Evolutionary conservation across 202 grass and related monocot species (phyloP).

Genomic region (Schoenoplectus triqueter): DNA sequence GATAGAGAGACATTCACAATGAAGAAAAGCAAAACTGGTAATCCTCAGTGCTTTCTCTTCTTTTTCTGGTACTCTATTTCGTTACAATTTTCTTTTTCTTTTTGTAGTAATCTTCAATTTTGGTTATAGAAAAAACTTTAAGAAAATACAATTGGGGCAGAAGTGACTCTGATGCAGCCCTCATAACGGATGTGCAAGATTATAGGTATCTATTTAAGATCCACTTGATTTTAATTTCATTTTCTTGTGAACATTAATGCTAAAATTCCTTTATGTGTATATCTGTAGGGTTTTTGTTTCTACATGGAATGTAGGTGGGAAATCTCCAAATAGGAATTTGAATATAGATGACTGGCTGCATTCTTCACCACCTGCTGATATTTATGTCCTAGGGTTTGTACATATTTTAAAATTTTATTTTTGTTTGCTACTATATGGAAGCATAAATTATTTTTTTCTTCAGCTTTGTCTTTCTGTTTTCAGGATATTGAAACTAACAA

Average conservation of each 20-base stretch:
- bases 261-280: constrained; percentile 30
- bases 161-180: constrained; percentile 49
- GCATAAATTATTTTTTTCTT: not conserved
- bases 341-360: constrained; percentile 97
- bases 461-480: not conserved
- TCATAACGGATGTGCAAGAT: constrained; percentile 62
- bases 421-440: constrained; percentile 2
- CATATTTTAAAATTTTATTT: not conserved
- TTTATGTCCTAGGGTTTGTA: constrained; percentile 88
- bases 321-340: constrained; percentile 75
- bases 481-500: not conserved
- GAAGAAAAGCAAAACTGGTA: constrained; percentile 97
- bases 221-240: constrained; percentile 34
- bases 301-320: constrained; percentile 98
- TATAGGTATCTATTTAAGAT: constrained; percentile 49
- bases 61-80: constrained; percentile 42
- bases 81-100: constrained; percentile 40
- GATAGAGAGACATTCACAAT: constrained; percentile 67
- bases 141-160: constrained; percentile 47
- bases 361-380: constrained; percentile 88
- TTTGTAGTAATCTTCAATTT: constrained; percentile 25
- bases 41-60: constrained; percentile 45
- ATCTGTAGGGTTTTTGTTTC: constrained; percentile 81
- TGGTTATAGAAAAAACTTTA: constrained; percentile 49
- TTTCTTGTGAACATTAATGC: constrained; percentile 27